Evolutionary conservation across 2,329 filamentous ascomycete genomes (phyloP), one percentile per base, ranked within the genome.

Genomic region (Aureobasidium zeae): DNA sequence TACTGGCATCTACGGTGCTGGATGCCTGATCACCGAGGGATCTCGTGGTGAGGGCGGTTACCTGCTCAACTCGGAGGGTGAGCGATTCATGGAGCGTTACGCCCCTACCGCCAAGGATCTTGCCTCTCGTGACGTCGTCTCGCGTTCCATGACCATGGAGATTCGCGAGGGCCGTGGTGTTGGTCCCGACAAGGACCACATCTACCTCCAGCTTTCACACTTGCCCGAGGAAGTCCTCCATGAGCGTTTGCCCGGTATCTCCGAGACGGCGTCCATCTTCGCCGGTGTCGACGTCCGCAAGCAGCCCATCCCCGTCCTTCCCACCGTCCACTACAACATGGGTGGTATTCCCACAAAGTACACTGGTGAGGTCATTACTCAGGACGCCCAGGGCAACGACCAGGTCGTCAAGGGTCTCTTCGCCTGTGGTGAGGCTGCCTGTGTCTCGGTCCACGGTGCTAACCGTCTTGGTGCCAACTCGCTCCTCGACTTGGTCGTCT

Each of bases 311-410:
- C 89, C 89, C 49, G 89, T 96, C 53, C 75, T 96, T 51, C 89
- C 89, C 47, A 96, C 89, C 32, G 89, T 95, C 54, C 88, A 98
- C 75, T 98, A 98, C 77, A 95, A 95, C 77, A 98, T 96, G 91
- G 89, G 89, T 68, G 89, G 91, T 76, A 95, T 98, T 56, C 89
- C 89, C 41, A 96, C 91, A 54, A 86, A 86, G 61, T 96, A 94
- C 76, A 95, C 86, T 50, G 89, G 91, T 66, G 87, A 98, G 70
- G 91, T 96, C 49, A 69, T 98, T 55, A 93, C 86, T 13, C 72
- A 94, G 41, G 86, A 95, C 56, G 81, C 84, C 61, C 65, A 77
- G 49, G 91, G 91, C 54, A 79, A 94, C 47, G 91, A 96, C 71
- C 77, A 94, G 74, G 77, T 94, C 55, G 91, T 98, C 16, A 87